Conservation (phyloP, 257 asterid species). For the Salvia rosmarinus region DNA sequence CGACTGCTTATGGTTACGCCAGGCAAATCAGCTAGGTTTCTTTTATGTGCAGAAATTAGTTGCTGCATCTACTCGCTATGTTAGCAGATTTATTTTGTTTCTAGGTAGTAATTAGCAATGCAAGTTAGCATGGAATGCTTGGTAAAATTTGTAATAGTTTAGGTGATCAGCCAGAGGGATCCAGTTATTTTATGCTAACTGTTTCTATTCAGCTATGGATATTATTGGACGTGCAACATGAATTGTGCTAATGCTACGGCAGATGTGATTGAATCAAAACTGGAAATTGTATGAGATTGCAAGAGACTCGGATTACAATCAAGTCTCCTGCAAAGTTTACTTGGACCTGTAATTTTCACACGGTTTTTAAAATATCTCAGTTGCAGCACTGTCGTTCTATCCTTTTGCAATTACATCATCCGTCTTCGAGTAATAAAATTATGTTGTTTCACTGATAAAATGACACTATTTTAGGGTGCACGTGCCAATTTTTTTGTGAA, state of each 20-base stretch:
- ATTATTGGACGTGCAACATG: background rate
- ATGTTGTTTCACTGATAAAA: too few species aligned
- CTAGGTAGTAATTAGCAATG: constrained; percentile 11
- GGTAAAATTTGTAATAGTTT: constrained; percentile 21
- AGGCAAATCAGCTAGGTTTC: constrained; percentile 37
- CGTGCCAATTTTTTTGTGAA: too few species aligned
- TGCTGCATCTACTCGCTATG: constrained; percentile 10
- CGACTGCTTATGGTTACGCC: constrained; percentile 40
- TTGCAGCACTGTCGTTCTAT: too few species aligned
- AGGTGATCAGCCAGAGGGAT: background rate
- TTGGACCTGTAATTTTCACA: too few species aligned
- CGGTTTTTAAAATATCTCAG: too few species aligned
- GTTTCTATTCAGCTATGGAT: background rate
- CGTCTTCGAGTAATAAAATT: too few species aligned
- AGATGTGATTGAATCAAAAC: background rate
- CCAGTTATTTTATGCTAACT: background rate
- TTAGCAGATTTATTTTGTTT: constrained; percentile 18
- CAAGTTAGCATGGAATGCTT: constrained; percentile 17
- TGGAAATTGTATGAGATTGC: too few species aligned
- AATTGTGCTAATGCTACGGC: background rate
- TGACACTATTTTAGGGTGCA: too few species aligned
- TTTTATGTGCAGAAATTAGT: constrained; percentile 15
- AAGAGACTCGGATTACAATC: too few species aligned
- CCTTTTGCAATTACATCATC: too few species aligned
- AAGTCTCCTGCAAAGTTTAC: too few species aligned